Percentiles rank a stretch among this genome's conserved stretches.
phyloP scores from a whole-genome alignment of 1,139 yeast genomes.

The Pichia sp. region DNA sequence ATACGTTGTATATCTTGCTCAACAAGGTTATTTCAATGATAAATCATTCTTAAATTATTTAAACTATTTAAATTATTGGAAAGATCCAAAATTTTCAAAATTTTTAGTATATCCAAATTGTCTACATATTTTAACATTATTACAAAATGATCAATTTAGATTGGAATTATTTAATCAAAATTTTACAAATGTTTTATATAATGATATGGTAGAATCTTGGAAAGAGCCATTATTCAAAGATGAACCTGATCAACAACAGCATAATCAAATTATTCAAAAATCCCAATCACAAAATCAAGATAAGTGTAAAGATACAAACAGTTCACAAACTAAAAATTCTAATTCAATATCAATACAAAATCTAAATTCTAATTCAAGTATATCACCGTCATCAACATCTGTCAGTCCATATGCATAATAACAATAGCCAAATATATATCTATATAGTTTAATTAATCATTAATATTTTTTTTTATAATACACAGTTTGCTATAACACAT shows the following conservation, averaged over 20 bases:
- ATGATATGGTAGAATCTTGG: constrained; percentile 75
- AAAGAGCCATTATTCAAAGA: constrained; percentile 31
- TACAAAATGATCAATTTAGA: constrained; percentile 59
- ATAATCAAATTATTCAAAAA: neutral
- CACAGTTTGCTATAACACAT: constrained; percentile 11
- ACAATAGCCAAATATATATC: too few relatives aligned
- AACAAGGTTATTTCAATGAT: constrained; percentile 59
- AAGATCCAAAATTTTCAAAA: constrained; percentile 57
- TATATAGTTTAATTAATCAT: too few relatives aligned
- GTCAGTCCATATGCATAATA: neutral
- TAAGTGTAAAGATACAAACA: neutral
- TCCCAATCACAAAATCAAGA: neutral
- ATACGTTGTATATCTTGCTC: constrained; percentile 69
- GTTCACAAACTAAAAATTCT: too few relatives aligned
- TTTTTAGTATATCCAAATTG: constrained; percentile 41
- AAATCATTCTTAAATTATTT: constrained; percentile 58
- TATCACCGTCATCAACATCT: neutral
- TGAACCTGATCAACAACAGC: constrained; percentile 7
- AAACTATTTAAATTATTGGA: constrained; percentile 69
- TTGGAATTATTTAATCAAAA: constrained; percentile 50
- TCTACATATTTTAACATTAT: constrained; percentile 18
- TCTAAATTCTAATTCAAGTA: neutral
- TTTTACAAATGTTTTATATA: constrained; percentile 55
- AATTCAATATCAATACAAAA: neutral
- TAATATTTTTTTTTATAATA: neutral